Conservation (phyloP, 192 early-diverging fungal species). For the Entomortierella beljakovae region DNA sequence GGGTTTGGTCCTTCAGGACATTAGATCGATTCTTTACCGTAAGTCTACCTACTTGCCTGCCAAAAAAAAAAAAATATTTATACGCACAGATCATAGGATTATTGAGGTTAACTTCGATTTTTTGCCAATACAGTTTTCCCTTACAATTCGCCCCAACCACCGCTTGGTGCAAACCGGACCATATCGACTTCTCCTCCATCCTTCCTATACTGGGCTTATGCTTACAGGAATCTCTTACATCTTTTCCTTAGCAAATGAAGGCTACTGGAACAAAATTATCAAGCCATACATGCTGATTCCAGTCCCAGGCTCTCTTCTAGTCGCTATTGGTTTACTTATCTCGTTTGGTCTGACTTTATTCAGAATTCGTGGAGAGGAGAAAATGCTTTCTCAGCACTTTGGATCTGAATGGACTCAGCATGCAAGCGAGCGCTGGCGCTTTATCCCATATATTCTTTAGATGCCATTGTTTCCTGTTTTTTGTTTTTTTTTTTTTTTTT, state of each 20-base stretch:
- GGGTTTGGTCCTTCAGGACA: conserved; percentile 23
- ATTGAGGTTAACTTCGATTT: background rate
- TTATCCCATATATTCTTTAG: conserved; percentile 22
- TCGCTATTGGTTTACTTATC: background rate
- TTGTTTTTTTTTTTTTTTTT: background rate
- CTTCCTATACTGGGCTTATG: conserved; percentile 35
- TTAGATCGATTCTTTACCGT: conserved; percentile 42
- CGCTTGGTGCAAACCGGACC: conserved; percentile 35
- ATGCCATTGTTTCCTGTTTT: background rate
- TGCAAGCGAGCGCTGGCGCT: conserved; percentile 25
- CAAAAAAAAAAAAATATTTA: background rate
- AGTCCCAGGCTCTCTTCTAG: conserved; percentile 1
- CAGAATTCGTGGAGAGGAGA: conserved; percentile 29
- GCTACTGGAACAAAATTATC: conserved; percentile 19
- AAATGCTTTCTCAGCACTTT: conserved; percentile 33
- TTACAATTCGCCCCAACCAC: conserved; percentile 21
- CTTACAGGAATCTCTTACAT: conserved; percentile 24
- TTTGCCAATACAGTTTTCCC: conserved; percentile 1
- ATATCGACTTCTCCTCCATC: conserved; percentile 27
- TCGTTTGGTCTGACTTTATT: background rate
- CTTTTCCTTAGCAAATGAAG: conserved; percentile 14
- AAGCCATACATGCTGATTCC: conserved; percentile 21
- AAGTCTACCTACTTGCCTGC: background rate
- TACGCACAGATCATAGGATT: background rate
- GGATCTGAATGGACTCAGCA: conserved; percentile 24